Base-by-base conservation (phyloP, 768 basidiomycete genomes). In the Russula griseocarnosa region DNA sequence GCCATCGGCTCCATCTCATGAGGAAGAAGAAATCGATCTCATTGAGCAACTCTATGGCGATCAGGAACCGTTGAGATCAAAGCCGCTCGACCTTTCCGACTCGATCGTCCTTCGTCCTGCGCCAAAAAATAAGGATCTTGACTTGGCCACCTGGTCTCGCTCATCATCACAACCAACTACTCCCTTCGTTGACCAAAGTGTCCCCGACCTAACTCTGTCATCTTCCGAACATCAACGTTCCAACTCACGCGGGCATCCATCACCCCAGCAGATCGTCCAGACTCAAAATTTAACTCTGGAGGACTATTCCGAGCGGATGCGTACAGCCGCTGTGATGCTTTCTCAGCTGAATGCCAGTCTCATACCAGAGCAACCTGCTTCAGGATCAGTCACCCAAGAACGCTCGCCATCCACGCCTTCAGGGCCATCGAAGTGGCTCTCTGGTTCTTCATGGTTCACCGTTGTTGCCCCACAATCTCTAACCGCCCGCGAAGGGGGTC, bases 241-340 rank as follows among this genome's bases (percentile, higher is more conserved):
- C 2, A 60, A 58, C 9, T 62, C 70, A 24, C 59, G 54, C 22
- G 40, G 50, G n/a, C 38, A 55, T 49, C 20, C 58, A 22, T 16
- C 46, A 20, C 67, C 60, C 56, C 66, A 59, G 64, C 64, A 34
- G 40, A 51, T 61, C 61, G 61, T 40, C 22, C 58, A 60, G 42
- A 57, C 66, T 36, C 66, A 61, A 66, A 68, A 38, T 51, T 77
- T 98, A 16, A 93, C 94, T 0, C 78, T 99, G 26, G 96, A 99
- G 69, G 96, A 99, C 69, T 99, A 99, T 76, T 96, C 96, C 0
- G 94, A 98, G 69, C 86, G 97, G 56, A 99, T 99, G 97, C 86
- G 93, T 9, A 97, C 94, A 11, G 97, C 97, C 11, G 97, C 97
- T 11, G 88, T 98, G 66, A 98, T 99, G 97, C 86, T 99, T 32